Evolutionary conservation across 257 asterid species (phyloP), one percentile per base, ranked within the genome.

Genomic region (Forsythia suspensa): DNA sequence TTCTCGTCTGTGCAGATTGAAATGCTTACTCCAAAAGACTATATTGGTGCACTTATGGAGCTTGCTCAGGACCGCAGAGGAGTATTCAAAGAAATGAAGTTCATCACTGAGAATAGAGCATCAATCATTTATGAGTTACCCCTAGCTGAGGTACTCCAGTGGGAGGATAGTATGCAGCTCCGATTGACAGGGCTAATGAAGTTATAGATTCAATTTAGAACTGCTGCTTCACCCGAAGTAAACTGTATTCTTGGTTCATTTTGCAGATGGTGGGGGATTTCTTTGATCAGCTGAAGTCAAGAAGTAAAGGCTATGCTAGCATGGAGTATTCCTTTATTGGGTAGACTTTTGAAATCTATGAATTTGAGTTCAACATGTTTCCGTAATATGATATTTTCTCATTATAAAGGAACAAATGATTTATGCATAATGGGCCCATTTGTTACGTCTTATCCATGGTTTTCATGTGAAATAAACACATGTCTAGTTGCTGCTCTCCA

Each of bases 241-340:
- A 77, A 51, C 51, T 77, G 74, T 70, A 55, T 42, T 71, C 46
- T 70, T 80, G 80, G 67, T 80, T 79, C 78, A 65, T 82, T 82
- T 76, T 88, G 84, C 88, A 95, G 99, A 95, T 95, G 99, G 98
- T 95, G 70, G 99, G 99, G 41, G 99, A 95, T 88, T 95, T 95
- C 92, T 95, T 93, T 83, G 99, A 95, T 91, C 99, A 95, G 90
- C 95, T 95, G 36, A 95, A 95, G 84, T 95, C 99, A 44, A 90
- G 94, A 90, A 95, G 98, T 86, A 95, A 92, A 87, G 99, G 99
- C 82, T 95, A 95, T 85, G 99, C 99, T 71, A 95, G 99, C 97
- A 93, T 95, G 99, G 99, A 95, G 84, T 95, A 95, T 85, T 88
- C 96, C 80, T 80, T 95, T 72, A 82, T 88, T n/a, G 98, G 98